phyloP scores from a whole-genome alignment of 1,139 yeast species.

The Ogataea hybrid region DNA sequence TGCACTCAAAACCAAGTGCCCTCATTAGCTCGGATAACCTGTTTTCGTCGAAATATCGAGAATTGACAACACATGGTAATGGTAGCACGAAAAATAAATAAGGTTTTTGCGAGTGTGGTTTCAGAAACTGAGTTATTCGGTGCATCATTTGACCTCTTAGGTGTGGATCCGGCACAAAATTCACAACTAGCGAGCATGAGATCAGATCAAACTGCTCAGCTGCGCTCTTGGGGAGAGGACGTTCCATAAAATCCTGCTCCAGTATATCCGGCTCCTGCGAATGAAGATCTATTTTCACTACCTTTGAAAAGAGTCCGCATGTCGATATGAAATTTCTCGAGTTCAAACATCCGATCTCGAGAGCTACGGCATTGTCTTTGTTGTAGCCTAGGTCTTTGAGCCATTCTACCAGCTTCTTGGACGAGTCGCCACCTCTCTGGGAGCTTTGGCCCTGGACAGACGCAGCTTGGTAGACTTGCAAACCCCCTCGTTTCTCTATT shows the following conservation, averaged over 20 bases:
- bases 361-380: conserved; percentile 37
- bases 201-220: conserved; percentile 57
- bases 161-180: conserved; percentile 75
- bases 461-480: conserved; percentile 78
- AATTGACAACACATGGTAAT: conserved; percentile 77
- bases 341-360: conserved; percentile 83
- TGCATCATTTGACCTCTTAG: conserved; percentile 76
- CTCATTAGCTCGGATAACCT: conserved; percentile 46
- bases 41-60: conserved; percentile 65
- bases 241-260: conserved; percentile 81
- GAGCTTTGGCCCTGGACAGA: conserved; percentile 79
- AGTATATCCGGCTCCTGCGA: conserved; percentile 71
- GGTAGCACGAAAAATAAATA: conserved; percentile 75
- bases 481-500: conserved; percentile 61
- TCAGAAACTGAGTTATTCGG: conserved; percentile 58
- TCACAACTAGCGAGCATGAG: conserved; percentile 83
- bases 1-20: conserved; percentile 54
- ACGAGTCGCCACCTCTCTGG: conserved; percentile 87
- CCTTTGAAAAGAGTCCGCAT: conserved; percentile 43
- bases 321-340: conserved; percentile 68
- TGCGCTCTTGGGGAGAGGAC: conserved; percentile 54
- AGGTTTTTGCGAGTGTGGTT: conserved; percentile 29
- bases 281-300: conserved; percentile 72
- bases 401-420: conserved; percentile 74
- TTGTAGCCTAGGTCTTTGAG: conserved; percentile 37